A percentile compares a stretch with the other conserved stretches of the same genome.
phyloP scores from a whole-genome alignment of 1,139 yeast species.

The Suhomyces kunorum region DNA sequence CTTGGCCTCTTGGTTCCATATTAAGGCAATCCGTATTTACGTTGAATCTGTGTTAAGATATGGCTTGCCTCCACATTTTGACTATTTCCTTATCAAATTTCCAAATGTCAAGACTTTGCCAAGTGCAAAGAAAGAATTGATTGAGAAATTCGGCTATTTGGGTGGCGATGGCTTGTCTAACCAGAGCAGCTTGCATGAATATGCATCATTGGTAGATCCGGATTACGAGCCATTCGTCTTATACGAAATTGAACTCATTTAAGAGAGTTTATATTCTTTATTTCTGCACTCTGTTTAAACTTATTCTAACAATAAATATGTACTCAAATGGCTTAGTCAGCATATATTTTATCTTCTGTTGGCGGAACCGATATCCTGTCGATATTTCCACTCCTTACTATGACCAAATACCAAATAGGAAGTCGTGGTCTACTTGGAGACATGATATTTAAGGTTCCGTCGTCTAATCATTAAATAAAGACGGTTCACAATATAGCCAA shows the following conservation, averaged over 20 bases:
- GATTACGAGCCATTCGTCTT: conserved; percentile 96
- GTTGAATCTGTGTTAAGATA: conserved; percentile 80
- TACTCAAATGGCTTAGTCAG: neutral
- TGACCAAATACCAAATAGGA: too few species aligned
- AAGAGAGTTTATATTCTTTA: conserved; percentile 12
- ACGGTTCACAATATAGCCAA: too few species aligned
- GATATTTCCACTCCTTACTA: too few species aligned
- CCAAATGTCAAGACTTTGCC: conserved; percentile 40
- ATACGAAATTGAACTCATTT: conserved; percentile 53
- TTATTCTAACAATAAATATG: neutral
- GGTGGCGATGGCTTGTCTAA: conserved; percentile 88
- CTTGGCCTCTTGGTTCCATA: conserved; percentile 83
- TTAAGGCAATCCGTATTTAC: conserved; percentile 61
- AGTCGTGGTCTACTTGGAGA: too few species aligned
- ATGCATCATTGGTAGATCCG: conserved; percentile 87
- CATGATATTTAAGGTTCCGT: too few species aligned
- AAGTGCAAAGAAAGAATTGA: conserved; percentile 66
- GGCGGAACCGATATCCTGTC: too few species aligned
- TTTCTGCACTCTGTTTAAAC: conserved; percentile 10
- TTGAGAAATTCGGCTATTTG: conserved; percentile 77
- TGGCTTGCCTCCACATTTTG: conserved; percentile 93
- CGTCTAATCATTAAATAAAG: too few species aligned
- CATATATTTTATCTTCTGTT: too few species aligned
- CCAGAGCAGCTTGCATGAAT: conserved; percentile 70
- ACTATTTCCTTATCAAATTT: conserved; percentile 58